These are phyloP conservation scores for Microbotryomycetes sp. DNA, from an alignment of 1,284 basidiomycete species.

Conservation along the genomic window DNA sequence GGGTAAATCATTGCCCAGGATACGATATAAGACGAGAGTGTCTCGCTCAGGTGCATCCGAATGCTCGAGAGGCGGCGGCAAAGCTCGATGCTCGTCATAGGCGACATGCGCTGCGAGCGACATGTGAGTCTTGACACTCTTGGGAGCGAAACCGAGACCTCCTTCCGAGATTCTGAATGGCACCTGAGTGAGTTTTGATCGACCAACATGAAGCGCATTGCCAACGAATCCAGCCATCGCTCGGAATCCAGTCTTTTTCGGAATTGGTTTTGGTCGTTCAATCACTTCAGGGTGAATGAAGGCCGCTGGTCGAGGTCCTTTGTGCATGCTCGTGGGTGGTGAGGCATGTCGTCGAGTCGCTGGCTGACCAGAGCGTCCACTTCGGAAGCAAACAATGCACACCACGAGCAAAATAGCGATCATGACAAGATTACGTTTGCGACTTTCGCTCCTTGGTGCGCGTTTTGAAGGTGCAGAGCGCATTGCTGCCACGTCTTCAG, in stretches of 20 bases:
- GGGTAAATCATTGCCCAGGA: conserved; percentile 41
- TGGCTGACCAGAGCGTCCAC: not conserved
- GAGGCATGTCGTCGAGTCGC: not conserved
- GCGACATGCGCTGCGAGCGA: conserved; percentile 10
- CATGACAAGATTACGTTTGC: not conserved
- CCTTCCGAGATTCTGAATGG: too few relatives aligned
- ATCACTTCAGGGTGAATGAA: conserved; percentile 32
- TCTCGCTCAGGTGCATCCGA: conserved; percentile 35
- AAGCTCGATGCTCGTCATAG: conserved; percentile 25
- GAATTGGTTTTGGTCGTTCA: not conserved
- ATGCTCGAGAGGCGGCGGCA: conserved; percentile 28
- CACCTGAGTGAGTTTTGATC: not conserved
- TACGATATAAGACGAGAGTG: conserved; percentile 39
- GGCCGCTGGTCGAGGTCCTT: not conserved
- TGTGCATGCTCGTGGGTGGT: not conserved
- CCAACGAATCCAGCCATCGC: not conserved
- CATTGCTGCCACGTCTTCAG: conserved; percentile 3
- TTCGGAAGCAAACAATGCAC: not conserved
- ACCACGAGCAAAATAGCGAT: not conserved
- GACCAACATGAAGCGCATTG: not conserved
- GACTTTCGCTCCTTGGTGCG: not conserved
- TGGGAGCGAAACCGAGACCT: not conserved
- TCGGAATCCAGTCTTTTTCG: not conserved
- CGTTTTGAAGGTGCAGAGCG: not conserved
- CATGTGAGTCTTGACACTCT: not conserved